phyloP scores from a whole-genome alignment of 495 filamentous ascomycete genomes.

The Penicillium malachiteum region DNA sequence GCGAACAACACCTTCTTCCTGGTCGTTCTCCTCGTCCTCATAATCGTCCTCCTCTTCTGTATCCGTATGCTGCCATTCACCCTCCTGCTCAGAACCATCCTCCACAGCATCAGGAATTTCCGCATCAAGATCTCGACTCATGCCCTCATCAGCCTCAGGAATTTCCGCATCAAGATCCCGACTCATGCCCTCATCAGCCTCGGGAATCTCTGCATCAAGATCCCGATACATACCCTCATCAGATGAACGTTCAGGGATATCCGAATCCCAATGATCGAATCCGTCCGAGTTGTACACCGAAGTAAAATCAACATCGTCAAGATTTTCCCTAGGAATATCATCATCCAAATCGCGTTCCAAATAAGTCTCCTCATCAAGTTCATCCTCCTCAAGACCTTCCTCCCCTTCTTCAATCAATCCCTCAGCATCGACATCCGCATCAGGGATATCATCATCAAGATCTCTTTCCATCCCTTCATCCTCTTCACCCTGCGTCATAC shows the following conservation, averaged over 20 bases:
- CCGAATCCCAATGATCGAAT: no score
- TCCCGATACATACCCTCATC: no score
- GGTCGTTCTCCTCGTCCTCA: slow-evolving; percentile 34
- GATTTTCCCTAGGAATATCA: slow-evolving; percentile 51
- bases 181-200: slow-evolving; percentile 30
- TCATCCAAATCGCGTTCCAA: slow-evolving; percentile 52
- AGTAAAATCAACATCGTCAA: no score
- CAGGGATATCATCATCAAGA: slow-evolving; percentile 50
- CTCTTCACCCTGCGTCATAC: slow-evolving; percentile 23
- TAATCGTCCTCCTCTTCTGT: slow-evolving; percentile 68
- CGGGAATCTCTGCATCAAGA: slow-evolving; percentile 47
- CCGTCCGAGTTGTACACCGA: no score
- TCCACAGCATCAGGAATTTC: slow-evolving; percentile 45
- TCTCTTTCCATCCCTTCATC: slow-evolving; percentile 46
- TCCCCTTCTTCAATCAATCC: slow-evolving; percentile 44
- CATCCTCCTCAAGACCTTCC: slow-evolving; percentile 40
- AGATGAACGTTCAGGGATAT: no score
- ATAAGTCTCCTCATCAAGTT: slow-evolving; percentile 39
- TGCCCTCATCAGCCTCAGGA: slow-evolving; percentile 33
- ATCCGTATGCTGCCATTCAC: slow-evolving; percentile 72
- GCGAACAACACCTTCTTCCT: slow-evolving; percentile 22
- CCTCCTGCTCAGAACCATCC: slow-evolving; percentile 31
- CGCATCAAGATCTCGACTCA: slow-evolving; percentile 39
- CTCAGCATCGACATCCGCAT: slow-evolving; percentile 42
- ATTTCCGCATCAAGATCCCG: slow-evolving; percentile 49